These are phyloP conservation scores for Phascolomyces articulosus DNA, from an alignment of 371 early-diverging fungal genomes.

Conservation along the genomic window DNA sequence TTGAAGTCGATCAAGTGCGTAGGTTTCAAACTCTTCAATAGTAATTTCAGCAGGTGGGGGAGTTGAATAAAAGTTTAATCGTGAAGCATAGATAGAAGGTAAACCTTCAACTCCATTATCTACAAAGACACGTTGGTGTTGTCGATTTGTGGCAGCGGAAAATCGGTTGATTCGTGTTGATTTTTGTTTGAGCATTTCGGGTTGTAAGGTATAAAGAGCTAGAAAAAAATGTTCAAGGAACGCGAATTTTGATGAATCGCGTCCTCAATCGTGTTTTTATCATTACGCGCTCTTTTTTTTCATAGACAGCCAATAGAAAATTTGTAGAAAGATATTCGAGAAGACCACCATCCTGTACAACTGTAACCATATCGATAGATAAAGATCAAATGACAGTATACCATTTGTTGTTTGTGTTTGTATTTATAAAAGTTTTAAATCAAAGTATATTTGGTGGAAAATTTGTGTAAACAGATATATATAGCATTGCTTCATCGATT, in stretches of 20 bases:
- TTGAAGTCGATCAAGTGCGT: slow-evolving; percentile 91
- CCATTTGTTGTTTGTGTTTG: no score
- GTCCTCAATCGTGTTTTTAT: neutral
- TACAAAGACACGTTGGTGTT: slow-evolving; percentile 16
- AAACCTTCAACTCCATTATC: neutral
- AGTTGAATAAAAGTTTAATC: slow-evolving; percentile 80
- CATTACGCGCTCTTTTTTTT: no score
- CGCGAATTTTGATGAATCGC: no score
- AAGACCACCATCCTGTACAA: no score
- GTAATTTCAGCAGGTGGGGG: slow-evolving; percentile 82
- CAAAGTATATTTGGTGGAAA: no score
- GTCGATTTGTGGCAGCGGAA: slow-evolving; percentile 14
- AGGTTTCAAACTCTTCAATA: slow-evolving; percentile 90
- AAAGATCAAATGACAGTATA: no score
- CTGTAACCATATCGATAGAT: no score
- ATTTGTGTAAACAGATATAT: no score
- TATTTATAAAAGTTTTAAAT: no score
- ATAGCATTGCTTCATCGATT: no score
- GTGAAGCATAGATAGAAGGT: slow-evolving; percentile 62
- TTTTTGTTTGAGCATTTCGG: slow-evolving; percentile 3
- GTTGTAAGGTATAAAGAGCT: neutral
- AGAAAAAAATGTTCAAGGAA: neutral
- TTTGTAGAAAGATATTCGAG: no score
- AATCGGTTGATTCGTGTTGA: slow-evolving; percentile 17
- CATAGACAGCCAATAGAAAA: no score